These are phyloP conservation scores for Clavaria fumosa DNA, from an alignment of 768 basidiomycete genomes.

Conservation along the genomic window DNA sequence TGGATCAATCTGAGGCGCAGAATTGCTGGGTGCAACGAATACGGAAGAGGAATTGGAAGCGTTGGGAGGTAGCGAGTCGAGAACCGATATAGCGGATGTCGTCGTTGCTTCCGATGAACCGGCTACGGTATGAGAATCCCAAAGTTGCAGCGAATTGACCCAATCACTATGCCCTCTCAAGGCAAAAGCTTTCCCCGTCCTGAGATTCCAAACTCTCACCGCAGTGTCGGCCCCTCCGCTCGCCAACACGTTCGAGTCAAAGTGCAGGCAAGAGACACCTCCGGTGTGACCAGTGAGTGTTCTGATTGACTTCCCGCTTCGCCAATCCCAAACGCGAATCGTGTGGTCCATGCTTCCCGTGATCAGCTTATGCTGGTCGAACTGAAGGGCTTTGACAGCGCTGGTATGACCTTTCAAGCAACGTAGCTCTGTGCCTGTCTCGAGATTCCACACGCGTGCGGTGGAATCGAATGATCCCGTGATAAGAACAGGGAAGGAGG, in stretches of 20 bases:
- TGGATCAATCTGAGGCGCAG: conserved; percentile 41
- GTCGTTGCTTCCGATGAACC: conserved; percentile 14
- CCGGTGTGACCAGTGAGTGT: conserved; percentile 84
- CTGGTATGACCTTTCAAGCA: conserved; percentile 83
- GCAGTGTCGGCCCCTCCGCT: conserved; percentile 92
- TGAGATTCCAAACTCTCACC: conserved; percentile 89
- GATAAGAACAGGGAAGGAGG: conserved; percentile 85
- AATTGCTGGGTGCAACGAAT: conserved; percentile 12
- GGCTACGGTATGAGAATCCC: conserved; percentile 47
- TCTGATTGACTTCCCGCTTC: conserved; percentile 73
- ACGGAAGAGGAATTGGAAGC: conserved; percentile 14
- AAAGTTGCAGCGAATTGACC: conserved; percentile 90
- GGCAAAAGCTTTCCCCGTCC: conserved; percentile 82
- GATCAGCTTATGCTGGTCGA: conserved; percentile 89
- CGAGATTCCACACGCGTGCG: conserved; percentile 90
- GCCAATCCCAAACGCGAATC: conserved; percentile 94
- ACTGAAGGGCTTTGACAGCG: conserved; percentile 85
- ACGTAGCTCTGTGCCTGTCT: conserved; percentile 72
- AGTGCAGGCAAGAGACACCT: conserved; percentile 82
- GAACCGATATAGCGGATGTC: conserved; percentile 19
- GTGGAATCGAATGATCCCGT: conserved; percentile 97
- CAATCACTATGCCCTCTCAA: conserved; percentile 88
- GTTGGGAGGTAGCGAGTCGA: conserved; percentile 19
- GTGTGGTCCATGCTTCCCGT: conserved; percentile 95
- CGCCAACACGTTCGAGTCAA: conserved; percentile 82